These are phyloP conservation scores for Omphalotus guepiniiformis DNA, from an alignment of 768 basidiomycete species.

Conservation along the genomic window DNA sequence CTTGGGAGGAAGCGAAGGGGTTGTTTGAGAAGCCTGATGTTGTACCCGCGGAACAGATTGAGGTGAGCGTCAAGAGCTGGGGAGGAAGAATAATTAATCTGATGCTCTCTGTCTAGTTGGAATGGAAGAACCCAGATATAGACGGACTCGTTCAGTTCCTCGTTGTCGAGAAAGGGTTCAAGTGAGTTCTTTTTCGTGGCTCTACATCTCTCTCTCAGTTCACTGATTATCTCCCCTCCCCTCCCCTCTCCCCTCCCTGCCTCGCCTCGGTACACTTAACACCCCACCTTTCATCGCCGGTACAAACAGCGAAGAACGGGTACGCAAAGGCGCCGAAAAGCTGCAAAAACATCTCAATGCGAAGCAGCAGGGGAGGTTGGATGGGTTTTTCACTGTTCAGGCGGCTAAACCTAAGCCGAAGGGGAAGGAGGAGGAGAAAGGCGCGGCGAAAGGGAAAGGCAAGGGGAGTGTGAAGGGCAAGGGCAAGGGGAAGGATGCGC, in stretches of 20 bases:
- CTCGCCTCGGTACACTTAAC: no score
- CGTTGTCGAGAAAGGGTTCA: conserved; percentile 95
- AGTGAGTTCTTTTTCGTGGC: conserved; percentile 68
- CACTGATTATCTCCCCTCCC: not conserved
- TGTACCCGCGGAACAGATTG: conserved; percentile 75
- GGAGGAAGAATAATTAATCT: not conserved
- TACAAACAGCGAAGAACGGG: conserved; percentile 86
- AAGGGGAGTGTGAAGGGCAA: conserved; percentile 34
- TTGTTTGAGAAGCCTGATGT: conserved; percentile 91
- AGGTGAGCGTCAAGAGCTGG: conserved; percentile 45
- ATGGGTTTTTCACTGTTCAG: conserved; percentile 90
- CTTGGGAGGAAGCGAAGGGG: conserved; percentile 92
- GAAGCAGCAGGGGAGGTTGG: conserved; percentile 95
- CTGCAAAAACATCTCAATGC: conserved; percentile 79
- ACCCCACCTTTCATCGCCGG: not conserved
- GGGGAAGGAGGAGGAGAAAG: conserved; percentile 25
- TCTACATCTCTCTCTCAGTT: not conserved
- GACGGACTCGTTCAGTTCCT: conserved; percentile 93
- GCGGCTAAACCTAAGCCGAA: conserved; percentile 41
- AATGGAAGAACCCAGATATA: conserved; percentile 91
- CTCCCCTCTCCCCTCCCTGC: no score
- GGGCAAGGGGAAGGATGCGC: conserved; percentile 27
- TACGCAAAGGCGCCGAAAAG: conserved; percentile 93
- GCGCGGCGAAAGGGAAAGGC: conserved; percentile 34
- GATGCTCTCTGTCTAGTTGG: conserved; percentile 50